Conservation (phyloP, 139 green algal species). For the Chlamydomonas schloesseri region DNA sequence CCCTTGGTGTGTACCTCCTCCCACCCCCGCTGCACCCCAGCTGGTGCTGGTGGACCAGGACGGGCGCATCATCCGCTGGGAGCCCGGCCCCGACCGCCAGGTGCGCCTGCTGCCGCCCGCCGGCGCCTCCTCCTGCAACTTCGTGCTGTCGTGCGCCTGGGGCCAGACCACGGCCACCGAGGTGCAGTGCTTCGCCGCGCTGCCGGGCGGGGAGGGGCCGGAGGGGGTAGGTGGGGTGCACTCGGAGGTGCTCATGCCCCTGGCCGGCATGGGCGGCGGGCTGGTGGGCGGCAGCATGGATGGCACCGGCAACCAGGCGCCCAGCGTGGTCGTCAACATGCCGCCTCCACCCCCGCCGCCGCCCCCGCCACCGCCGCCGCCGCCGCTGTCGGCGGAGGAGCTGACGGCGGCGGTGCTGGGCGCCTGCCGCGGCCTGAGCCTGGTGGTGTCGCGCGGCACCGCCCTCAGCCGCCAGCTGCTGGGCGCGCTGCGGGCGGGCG, state of each 20-base stretch:
- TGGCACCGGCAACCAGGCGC: too few relatives aligned
- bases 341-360: not conserved
- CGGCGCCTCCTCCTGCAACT: not conserved
- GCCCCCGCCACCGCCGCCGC: not conserved
- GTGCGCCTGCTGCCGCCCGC: not conserved
- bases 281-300: not conserved
- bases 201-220: not conserved
- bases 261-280: not conserved
- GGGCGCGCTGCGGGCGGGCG: not conserved
- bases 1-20: too few relatives aligned
- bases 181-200: not conserved
- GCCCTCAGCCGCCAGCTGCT: not conserved
- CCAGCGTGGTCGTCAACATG: not conserved
- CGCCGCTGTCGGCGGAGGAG: conserved; percentile 7
- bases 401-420: conserved; percentile 4
- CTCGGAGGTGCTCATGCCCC: not conserved
- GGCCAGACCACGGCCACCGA: not conserved
- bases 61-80: conserved; percentile 9
- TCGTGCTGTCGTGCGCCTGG: not conserved
- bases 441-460: conserved; percentile 17
- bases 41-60: not conserved
- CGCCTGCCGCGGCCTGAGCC: not conserved
- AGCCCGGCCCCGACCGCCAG: conserved; percentile 8
- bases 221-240: too few relatives aligned
- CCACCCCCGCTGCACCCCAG: not conserved